These are phyloP conservation scores for Chrysanthemum seticuspe DNA, from an alignment of 129 eudicot species.

Conservation along the genomic window DNA sequence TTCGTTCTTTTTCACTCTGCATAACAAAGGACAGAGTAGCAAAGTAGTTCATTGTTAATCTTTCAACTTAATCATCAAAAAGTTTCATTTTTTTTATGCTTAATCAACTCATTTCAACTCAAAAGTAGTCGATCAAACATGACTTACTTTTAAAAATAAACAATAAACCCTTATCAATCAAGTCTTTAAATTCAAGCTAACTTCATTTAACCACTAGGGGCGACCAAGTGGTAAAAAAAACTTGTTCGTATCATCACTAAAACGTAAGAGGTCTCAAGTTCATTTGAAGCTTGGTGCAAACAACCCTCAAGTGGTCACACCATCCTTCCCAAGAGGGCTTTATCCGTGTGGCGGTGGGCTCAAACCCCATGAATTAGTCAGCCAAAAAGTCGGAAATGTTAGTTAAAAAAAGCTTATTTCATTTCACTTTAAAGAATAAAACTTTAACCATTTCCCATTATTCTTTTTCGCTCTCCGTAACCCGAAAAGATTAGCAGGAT, in stretches of 20 bases:
- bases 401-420: background rate
- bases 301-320: too few species aligned
- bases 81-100: too few species aligned
- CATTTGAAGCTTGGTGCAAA: too few species aligned
- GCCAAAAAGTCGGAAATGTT: too few species aligned
- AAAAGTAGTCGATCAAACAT: background rate
- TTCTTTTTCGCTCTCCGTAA: background rate
- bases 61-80: background rate
- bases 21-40: background rate
- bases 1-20: background rate
- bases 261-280: too few species aligned
- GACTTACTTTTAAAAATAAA: background rate
- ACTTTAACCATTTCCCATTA: background rate
- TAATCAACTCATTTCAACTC: background rate
- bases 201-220: too few species aligned
- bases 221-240: too few species aligned
- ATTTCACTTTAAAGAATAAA: background rate
- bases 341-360: too few species aligned
- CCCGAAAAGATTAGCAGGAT: background rate
- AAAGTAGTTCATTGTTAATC: slow-evolving; percentile 5
- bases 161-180: background rate
- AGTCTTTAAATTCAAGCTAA: background rate
- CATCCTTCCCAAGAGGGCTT: too few species aligned
- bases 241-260: too few species aligned
- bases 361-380: too few species aligned